Evolutionary conservation across 2,329 filamentous ascomycete species (phyloP), one percentile per base, ranked within the genome.

Genomic region (Fusarium hostae): DNA sequence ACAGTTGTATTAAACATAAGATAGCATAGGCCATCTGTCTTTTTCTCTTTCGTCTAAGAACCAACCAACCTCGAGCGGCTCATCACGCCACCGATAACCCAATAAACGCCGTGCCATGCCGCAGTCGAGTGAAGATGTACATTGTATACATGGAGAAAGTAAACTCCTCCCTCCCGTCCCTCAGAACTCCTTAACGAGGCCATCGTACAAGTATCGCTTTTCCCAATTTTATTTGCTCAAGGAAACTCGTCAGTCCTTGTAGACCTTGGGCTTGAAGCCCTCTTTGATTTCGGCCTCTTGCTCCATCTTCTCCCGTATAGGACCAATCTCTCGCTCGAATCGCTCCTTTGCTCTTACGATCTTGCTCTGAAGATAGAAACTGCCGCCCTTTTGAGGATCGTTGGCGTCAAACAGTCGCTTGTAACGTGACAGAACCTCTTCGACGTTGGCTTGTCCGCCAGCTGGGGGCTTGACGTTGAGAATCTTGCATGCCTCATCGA

Each of bases 351-450:
- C 96, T 70, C 96, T 88, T 75, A 98, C 84, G 60, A 99, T 90
- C 85, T 99, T 99, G 87, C 95, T 98, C 84, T 99, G 96, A 52
- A 99, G 87, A 82, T 99, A 99, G 83, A 99, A 99, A 78, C 94
- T 98, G 58, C 96, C 96, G 39, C 96, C 96, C 79, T 97, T 97
- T 82, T 97, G 88, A 15, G 96, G 95, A 73, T 99, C 93, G 84
- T 99, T 99, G 76, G 89, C 85, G 82, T 99, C 96, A 80, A 98
- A 99, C 51, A 99, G 85, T 72, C 92, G 90, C 89, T 98, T 98
- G 87, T 98, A 99, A 59, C 94, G 88, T 75, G 92, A 90, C 83
- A 92, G 91, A 60, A 97, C 90, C 73, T 92, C 87, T 76, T 95
- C 93, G 80, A 95, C 85, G 79, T 95, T 92, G 66, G 91, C 87